A percentile compares a stretch with the other conserved stretches of the same genome.
Evolutionary conservation across 768 basidiomycete species (phyloP).

Genomic region (Russula abietina): DNA sequence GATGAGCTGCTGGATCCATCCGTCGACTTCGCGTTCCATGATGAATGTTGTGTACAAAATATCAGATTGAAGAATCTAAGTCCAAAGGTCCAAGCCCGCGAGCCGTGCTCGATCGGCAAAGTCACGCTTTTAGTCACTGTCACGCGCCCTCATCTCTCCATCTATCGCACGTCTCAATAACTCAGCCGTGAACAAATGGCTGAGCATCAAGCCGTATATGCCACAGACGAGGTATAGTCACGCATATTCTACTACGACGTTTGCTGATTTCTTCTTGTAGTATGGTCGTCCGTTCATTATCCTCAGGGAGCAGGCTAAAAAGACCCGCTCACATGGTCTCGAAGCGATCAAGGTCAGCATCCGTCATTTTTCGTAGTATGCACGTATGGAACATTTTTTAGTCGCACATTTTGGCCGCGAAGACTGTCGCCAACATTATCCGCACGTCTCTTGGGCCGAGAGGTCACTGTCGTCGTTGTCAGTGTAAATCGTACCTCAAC

Average conservation of each 20-base stretch:
- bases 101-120: constrained; percentile 13
- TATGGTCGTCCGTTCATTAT: constrained; percentile 98
- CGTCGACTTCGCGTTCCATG: constrained; percentile 78
- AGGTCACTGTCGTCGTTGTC: constrained; percentile 44
- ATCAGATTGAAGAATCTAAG: constrained; percentile 20
- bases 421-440: constrained; percentile 90
- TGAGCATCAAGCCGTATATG: constrained; percentile 66
- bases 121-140: not conserved
- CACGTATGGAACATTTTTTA: constrained; percentile 29
- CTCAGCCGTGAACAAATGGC: constrained; percentile 27
- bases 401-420: constrained; percentile 94
- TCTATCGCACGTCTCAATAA: not conserved
- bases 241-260: too few species aligned
- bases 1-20: constrained; percentile 93
- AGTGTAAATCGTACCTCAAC: not conserved
- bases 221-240: constrained; percentile 74
- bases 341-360: constrained; percentile 89
- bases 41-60: constrained; percentile 16
- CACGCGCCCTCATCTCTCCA: not conserved
- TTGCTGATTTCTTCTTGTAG: constrained; percentile 36
- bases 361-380: constrained; percentile 4
- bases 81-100: constrained; percentile 2
- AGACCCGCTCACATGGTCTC: constrained; percentile 85
- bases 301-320: constrained; percentile 86
- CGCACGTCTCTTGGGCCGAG: constrained; percentile 92